phyloP scores from a whole-genome alignment of 176 grass and related monocot genomes.

The Secale cereale region DNA sequence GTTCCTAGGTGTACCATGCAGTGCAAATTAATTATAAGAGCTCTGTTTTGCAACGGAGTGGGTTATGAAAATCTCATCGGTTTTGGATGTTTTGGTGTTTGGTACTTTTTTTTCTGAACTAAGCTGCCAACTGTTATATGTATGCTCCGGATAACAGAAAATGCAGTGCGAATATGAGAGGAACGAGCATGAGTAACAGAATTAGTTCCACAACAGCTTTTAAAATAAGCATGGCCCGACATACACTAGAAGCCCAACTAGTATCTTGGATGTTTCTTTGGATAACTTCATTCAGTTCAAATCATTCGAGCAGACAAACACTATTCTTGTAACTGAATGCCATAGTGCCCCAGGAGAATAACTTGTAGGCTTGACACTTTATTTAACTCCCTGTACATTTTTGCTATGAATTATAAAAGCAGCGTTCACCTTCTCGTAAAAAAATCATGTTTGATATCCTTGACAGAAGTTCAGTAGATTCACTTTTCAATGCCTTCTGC shows the following conservation, averaged over 20 bases:
- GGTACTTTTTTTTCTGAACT: not conserved
- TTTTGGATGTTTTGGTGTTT: not conserved
- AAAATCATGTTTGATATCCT: conserved; percentile 11
- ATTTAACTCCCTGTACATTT: too few relatives aligned
- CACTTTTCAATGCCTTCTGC: conserved; percentile 84
- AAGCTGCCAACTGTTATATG: not conserved
- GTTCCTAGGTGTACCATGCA: not conserved
- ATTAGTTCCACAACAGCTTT: not conserved
- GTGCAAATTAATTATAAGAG: not conserved
- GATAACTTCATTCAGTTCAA: not conserved
- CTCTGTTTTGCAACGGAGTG: not conserved
- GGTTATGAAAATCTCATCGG: not conserved
- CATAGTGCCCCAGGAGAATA: not conserved
- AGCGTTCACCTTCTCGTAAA: not conserved
- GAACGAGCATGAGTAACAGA: not conserved
- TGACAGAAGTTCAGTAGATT: conserved; percentile 66
- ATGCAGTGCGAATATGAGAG: not conserved
- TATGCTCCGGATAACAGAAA: not conserved
- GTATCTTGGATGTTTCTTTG: not conserved
- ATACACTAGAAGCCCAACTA: not conserved
- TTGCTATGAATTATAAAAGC: too few relatives aligned
- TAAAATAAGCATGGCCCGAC: not conserved
- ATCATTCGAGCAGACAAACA: not conserved
- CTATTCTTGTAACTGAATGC: not conserved
- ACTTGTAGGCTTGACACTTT: not conserved